Evolutionary conservation across 768 basidiomycete genomes (phyloP), one percentile per base, ranked within the genome.

Genomic region (Thelephora ganbajun): DNA sequence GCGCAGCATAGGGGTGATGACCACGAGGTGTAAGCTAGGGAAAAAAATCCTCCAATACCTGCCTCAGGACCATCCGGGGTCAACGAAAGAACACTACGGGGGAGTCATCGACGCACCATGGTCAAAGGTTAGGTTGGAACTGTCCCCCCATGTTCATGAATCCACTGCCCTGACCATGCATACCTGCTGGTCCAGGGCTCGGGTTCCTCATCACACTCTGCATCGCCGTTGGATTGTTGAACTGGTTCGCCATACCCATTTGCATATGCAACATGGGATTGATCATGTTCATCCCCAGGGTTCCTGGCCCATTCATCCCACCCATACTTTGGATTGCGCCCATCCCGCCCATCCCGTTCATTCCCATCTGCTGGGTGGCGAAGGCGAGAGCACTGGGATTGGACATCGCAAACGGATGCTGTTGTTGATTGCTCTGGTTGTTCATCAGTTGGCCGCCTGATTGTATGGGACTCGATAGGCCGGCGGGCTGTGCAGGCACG

Each of bases 141-240:
- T 41, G 39, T 45, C 60, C 60, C 46, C 58, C 56, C 43, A 62
- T 57, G 53, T 53, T 50, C 55, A 63, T 57, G 51, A 59, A 65
- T 51, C 59, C 60, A 49, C 63, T 61, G 14, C 53, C 54, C 11
- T 41, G 39, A 9, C 51, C 51, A 23, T 52, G 53, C 42, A 55
- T 50, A 20, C 56, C 53, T 45, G 68, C 58, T 11, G 78, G 79
- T 12, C 68, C 73, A 12, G 84, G 82, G 59, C 76, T 84, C 11
- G 83, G 75, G 61, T 89, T 82, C 50, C 86, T 76, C 83, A 89
- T 80, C 48, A 88, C 82, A 53, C 83, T 86, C 57, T 86, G 84
- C 79, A 88, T 85, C n/a, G 83, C 76, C 52, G 83, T 81, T 35
- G 74, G 70, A 53, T 79, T 72, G 20, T 69, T 71, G 56, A 73